Percentiles rank a stretch among this genome's conserved stretches.
phyloP scores from a whole-genome alignment of 148 eudicot genomes.

The Chenopodium quinoa region DNA sequence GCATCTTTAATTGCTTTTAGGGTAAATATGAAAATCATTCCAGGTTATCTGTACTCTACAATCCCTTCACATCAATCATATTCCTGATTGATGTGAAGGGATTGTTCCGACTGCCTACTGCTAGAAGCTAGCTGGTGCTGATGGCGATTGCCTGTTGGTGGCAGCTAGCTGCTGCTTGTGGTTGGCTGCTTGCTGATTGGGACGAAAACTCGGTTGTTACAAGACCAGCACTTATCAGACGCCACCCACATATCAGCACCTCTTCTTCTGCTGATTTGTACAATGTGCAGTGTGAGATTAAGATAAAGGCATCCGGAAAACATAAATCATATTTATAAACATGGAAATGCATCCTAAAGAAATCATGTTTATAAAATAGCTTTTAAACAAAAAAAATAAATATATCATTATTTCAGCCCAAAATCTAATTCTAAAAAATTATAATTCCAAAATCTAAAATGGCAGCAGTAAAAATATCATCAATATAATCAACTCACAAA shows the following conservation, averaged over 20 bases:
- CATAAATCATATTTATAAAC: neutral
- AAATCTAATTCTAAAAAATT: no score
- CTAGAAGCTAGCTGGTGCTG: no score
- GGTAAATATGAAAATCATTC: neutral
- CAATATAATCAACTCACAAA: no score
- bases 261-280: constrained; percentile 56
- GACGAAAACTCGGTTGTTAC: constrained; percentile 58
- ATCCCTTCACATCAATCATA: constrained; percentile 40
- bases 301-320: constrained; percentile 55
- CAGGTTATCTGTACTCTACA: constrained; percentile 39
- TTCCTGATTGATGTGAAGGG: constrained; percentile 30
- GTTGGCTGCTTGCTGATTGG: constrained; percentile 20
- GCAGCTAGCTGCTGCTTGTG: no score
- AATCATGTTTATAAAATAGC: no score
- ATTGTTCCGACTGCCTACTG: no score
- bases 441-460: no score
- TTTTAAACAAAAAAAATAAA: no score
- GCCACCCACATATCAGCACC: constrained; percentile 79
- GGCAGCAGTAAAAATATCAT: no score
- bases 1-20: neutral
- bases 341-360: no score
- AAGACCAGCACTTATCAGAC: constrained; percentile 65
- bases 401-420: no score
- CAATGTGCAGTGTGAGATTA: constrained; percentile 48
- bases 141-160: no score